These are phyloP conservation scores for Scheffersomyces spartinae DNA, from an alignment of 805 yeast species.

Conservation along the genomic window DNA sequence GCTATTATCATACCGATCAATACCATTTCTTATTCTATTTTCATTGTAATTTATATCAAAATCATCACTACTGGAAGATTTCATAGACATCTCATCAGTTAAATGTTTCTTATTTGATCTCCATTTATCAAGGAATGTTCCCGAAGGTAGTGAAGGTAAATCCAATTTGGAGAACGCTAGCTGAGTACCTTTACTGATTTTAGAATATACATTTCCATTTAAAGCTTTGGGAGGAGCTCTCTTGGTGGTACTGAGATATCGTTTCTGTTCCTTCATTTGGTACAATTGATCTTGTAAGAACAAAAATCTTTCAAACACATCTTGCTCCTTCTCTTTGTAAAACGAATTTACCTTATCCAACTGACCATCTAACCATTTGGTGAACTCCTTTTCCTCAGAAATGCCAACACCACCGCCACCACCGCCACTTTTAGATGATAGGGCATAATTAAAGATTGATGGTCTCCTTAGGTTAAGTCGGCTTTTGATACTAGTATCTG, in stretches of 20 bases:
- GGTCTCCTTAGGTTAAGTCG: not conserved
- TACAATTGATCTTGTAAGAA: constrained; percentile 59
- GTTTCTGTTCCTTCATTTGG: constrained; percentile 47
- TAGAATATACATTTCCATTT: too few species aligned
- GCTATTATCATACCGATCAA: constrained; percentile 3
- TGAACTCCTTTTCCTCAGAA: constrained; percentile 31
- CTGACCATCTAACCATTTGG: constrained; percentile 58
- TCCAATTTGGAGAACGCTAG: too few species aligned
- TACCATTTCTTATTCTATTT: constrained; percentile 27
- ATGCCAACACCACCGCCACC: constrained; percentile 13
- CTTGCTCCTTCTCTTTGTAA: constrained; percentile 48
- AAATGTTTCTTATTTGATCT: constrained; percentile 2
- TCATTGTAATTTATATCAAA: constrained; percentile 23
- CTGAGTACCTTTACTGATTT: too few species aligned
- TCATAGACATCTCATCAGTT: constrained; percentile 6
- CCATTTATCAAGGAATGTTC: constrained; percentile 14
- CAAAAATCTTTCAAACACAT: constrained; percentile 45
- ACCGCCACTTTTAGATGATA: constrained; percentile 4
- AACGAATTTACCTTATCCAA: constrained; percentile 49
- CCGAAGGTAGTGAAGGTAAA: constrained; percentile 30
- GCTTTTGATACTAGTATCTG: constrained; percentile 2
- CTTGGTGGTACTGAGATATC: too few species aligned
- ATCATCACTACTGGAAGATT: constrained; percentile 5
- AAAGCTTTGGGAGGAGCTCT: too few species aligned
- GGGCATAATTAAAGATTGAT: constrained; percentile 3